A percentile compares a stretch with the other conserved stretches of the same genome.
Evolutionary conservation across 345 rosid species (phyloP).

Genomic region (Corchorus olitorius): DNA sequence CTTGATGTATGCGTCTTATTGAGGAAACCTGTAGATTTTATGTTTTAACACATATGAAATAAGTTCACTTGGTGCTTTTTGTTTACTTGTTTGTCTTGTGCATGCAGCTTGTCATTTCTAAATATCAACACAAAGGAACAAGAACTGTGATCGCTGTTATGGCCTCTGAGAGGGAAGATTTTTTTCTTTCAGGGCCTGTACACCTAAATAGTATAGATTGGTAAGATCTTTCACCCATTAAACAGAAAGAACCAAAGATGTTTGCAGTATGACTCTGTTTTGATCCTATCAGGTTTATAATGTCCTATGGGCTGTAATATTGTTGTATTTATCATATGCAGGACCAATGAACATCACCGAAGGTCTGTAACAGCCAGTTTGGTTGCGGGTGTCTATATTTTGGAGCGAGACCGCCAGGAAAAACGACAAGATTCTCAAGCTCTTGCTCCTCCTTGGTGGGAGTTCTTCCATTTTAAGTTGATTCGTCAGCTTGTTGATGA

Average conservation of each 20-base stretch:
- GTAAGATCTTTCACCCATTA: conserved; percentile 26
- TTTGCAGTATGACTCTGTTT: not conserved
- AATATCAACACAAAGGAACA: conserved; percentile 14
- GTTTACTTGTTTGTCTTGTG: conserved; percentile 7
- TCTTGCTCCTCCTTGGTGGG: conserved; percentile 85
- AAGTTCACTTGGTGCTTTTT: not conserved
- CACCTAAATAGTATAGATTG: conserved; percentile 51
- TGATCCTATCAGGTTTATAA: not conserved
- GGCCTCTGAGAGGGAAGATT: conserved; percentile 52
- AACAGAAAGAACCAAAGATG: not conserved
- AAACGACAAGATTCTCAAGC: conserved; percentile 62
- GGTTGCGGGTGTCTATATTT: conserved; percentile 76
- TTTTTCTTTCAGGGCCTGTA: conserved; percentile 48
- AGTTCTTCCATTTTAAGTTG: conserved; percentile 66
- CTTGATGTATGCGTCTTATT: not conserved
- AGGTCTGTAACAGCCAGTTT: conserved; percentile 79
- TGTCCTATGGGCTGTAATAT: not conserved
- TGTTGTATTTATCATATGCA: conserved; percentile 26
- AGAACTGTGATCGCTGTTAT: conserved; percentile 28
- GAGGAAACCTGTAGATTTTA: not conserved
- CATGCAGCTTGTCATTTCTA: conserved; percentile 18
- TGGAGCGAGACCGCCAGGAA: conserved; percentile 88
- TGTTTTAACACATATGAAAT: not conserved
- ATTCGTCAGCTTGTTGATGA: conserved; percentile 65
- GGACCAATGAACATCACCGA: conserved; percentile 68